These are phyloP conservation scores for Leptographium wingfieldii DNA, from an alignment of 2,329 filamentous ascomycete species.

Conservation along the genomic window DNA sequence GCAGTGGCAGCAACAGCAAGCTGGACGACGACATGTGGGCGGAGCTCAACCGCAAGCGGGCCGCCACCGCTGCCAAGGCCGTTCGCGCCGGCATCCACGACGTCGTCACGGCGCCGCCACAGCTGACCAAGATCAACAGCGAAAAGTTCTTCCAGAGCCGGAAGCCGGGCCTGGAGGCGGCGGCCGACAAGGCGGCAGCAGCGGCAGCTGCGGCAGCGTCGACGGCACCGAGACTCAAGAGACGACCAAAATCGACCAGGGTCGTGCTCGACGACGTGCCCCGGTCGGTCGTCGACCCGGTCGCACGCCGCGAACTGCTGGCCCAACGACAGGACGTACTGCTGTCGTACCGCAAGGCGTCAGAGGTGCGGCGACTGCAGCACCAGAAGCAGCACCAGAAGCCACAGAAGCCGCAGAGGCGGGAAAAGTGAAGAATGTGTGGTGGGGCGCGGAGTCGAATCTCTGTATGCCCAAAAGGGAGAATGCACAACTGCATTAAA, in stretches of 20 bases:
- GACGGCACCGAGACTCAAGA: no score
- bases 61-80: constrained; percentile 29
- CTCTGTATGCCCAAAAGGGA: no score
- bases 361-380: constrained; percentile 37
- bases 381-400: not conserved
- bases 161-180: constrained; percentile 15
- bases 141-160: constrained; percentile 40
- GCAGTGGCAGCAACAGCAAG: constrained; percentile 17
- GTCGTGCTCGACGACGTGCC: constrained; percentile 40
- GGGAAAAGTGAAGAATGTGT: not conserved
- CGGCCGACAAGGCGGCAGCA: not conserved
- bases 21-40: constrained; percentile 62
- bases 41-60: constrained; percentile 54
- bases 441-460: not conserved
- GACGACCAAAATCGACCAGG: no score
- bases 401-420: not conserved
- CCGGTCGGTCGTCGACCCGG: constrained; percentile 55
- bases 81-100: constrained; percentile 32
- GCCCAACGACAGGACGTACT: constrained; percentile 57
- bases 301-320: constrained; percentile 61
- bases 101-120: constrained; percentile 64
- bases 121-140: constrained; percentile 49
- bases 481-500: not conserved
- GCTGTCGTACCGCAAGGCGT: constrained; percentile 58
- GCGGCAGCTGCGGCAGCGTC: no score